Base-by-base conservation (phyloP, 2,329 filamentous ascomycete species). In the Penicillium griseofulvum region DNA sequence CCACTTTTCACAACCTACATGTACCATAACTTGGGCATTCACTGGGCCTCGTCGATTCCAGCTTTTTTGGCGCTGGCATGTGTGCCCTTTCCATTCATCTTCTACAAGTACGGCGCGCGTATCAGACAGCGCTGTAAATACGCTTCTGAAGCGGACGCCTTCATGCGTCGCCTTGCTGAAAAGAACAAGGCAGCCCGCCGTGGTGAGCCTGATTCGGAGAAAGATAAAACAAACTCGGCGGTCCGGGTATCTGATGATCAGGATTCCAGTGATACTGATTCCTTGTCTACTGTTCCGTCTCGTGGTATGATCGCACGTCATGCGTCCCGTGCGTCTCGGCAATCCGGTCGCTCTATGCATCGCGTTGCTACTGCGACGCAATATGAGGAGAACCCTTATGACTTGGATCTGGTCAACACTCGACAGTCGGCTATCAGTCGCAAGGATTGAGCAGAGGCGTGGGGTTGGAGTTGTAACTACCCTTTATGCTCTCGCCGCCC, bases 341-440 rank as follows among this genome's bases (percentile, higher is more conserved):
- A 60, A 31, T 65, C 60, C 11, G 58, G 60, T 37, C 53, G 53
- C 17, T 63, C 63, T 14, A 56, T 64, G 51, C 54, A 59, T 46
- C 62, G 60, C 11, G 50, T 38, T 17, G 55, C 53, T 5, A 61
- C 61, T 42, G 64, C 61, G 14, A 58, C 62, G 31, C 60, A 61
- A 26, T 78, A 78, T 46, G 75, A 78, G 16, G 74, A 68, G 8
- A 77, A 76, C 48, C 75, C 75, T 3, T 78, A 73, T 55, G 74
- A 75, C 54, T 68, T 78, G 54, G 76, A 78, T 53, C 69, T 75
- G n/a, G 74, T 78, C 46, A 72, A 78, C 59, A 77, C 75, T 4
- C 67, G 62, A 16, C 54, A 66, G 33, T 68, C 64, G 11, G 60
- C 54, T 19, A 61, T 67, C 10, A 63, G 62, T 34, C 53, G 52